Evolutionary conservation across 2,329 filamentous ascomycete species (phyloP), one percentile per base, ranked within the genome.

Genomic region (Pseudocercospora musae): DNA sequence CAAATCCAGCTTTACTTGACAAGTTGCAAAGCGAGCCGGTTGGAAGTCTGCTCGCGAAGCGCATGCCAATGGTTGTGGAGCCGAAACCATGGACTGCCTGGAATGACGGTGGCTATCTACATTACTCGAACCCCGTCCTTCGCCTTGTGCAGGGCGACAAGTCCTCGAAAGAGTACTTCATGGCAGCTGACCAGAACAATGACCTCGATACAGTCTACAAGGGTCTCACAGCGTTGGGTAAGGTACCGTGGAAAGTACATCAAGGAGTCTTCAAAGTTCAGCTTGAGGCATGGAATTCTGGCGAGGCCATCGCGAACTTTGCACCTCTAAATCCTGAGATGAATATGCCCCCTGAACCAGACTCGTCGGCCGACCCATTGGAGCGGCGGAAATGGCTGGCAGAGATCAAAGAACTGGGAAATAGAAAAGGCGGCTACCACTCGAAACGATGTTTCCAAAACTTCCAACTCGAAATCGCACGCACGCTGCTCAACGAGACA

Each of bases 401-500:
- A 25, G 78, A 79, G 1, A 81, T 92, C 65, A 89, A 87, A 67
- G 76, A 81, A 5, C 79, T 89, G 6, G 89, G 96, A 68, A 96
- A 97, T 73, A 78, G 84, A 63, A 88, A 84, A 61, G 82, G 82
- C 3, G 89, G 89, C 20, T 77, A 90, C 20, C 95, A 98, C 75
- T 97, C 93, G 3, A 85, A 95, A 70, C 86, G 95, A 52, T 99
- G 95, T 77, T 97, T 92, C 75, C 92, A 96, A 78, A 99, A 99
- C 74, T 92, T 98, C 71, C 95, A 98, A 75, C 81, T 99, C 49
- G 95, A 98, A 75, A 90, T 97, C 66, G 95, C 95, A 0, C 85
- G 90, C 64, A 87, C 92, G 0, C 93, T 92, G 74, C 82, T 88
- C 31, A 89, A 96, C 65, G 92, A 97, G 74, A 90, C 87, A 0